Percentiles rank a stretch among this genome's conserved stretches.
These are phyloP conservation scores for Serendipita indica DNA, from an alignment of 768 basidiomycete genomes.

Conservation along the genomic window DNA sequence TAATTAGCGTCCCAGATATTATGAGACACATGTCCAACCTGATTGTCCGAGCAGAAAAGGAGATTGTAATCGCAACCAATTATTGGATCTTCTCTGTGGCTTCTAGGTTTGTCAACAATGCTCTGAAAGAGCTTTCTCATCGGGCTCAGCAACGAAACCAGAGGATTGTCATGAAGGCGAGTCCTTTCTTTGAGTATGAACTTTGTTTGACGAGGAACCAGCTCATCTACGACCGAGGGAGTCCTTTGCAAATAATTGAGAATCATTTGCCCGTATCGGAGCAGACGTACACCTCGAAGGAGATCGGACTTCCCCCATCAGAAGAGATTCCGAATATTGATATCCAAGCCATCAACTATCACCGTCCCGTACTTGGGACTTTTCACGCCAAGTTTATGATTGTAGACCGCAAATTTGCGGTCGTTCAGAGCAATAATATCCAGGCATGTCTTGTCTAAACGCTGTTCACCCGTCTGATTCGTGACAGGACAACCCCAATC, in stretches of 20 bases:
- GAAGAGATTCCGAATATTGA: conserved; percentile 46
- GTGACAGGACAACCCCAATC: conserved; percentile 28
- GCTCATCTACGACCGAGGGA: conserved; percentile 58
- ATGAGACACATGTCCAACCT: conserved; percentile 52
- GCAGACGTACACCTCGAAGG: conserved; percentile 29
- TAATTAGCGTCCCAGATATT: conserved; percentile 47
- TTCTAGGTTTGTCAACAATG: conserved; percentile 36
- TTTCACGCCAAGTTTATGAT: conserved; percentile 61
- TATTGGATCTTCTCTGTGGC: conserved; percentile 41
- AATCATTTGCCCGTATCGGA: conserved; percentile 35
- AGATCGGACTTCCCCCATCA: conserved; percentile 36
- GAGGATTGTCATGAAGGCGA: conserved; percentile 46
- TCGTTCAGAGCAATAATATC: conserved; percentile 55
- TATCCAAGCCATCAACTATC: conserved; percentile 45
- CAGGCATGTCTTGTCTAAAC: conserved; percentile 33
- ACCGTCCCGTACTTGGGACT: conserved; percentile 43
- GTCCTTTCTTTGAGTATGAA: conserved; percentile 6
- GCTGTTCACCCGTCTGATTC: not conserved
- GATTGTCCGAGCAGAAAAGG: conserved; percentile 44
- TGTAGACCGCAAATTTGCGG: conserved; percentile 49
- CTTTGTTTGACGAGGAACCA: not conserved
- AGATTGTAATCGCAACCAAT: conserved; percentile 56
- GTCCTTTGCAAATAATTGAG: conserved; percentile 35
- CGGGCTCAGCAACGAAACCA: conserved; percentile 30
- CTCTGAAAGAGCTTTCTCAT: conserved; percentile 35